Percentiles rank a stretch among this genome's conserved stretches.
Evolutionary conservation across 495 filamentous ascomycete species (phyloP).

Genomic region (Hyaloscypha finlandica): DNA sequence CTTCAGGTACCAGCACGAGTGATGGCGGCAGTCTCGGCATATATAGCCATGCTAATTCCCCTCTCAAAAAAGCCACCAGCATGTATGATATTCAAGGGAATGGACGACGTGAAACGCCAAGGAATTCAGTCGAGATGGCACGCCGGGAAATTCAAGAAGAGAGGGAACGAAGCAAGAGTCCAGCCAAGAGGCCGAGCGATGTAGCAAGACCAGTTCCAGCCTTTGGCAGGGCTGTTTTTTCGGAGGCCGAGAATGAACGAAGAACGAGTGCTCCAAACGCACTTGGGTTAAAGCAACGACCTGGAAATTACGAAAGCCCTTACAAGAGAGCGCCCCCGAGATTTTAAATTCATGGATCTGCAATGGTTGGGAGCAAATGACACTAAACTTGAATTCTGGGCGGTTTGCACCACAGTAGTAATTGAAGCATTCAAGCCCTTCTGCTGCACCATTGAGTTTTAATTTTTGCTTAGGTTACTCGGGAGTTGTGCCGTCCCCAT

Average conservation of each 20-base stretch:
- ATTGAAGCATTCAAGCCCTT: slow-evolving; percentile 16
- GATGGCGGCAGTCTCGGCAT: slow-evolving; percentile 80
- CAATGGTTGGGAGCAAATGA: slow-evolving; percentile 15
- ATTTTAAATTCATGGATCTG: slow-evolving; percentile 14
- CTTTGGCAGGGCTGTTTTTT: neutral
- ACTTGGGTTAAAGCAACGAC: slow-evolving; percentile 22
- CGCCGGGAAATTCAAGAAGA: slow-evolving; percentile 40
- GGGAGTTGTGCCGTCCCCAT: neutral
- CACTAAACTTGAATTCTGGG: neutral
- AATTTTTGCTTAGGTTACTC: neutral
- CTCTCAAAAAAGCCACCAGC: slow-evolving; percentile 65
- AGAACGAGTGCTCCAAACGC: slow-evolving; percentile 26
- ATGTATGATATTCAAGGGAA: slow-evolving; percentile 43
- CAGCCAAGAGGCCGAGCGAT: slow-evolving; percentile 28
- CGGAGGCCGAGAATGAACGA: slow-evolving; percentile 15
- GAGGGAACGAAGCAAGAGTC: slow-evolving; percentile 32
- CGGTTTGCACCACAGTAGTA: slow-evolving; percentile 7
- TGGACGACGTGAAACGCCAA: slow-evolving; percentile 38
- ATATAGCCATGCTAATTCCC: slow-evolving; percentile 78
- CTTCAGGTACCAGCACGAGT: slow-evolving; percentile 34
- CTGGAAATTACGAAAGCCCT: slow-evolving; percentile 20
- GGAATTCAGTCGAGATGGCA: slow-evolving; percentile 56
- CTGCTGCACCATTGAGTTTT: slow-evolving; percentile 4
- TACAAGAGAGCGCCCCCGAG: slow-evolving; percentile 28
- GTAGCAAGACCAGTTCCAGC: slow-evolving; percentile 5